Percentiles rank a stretch among this genome's conserved stretches.
phyloP scores from a whole-genome alignment of 1,284 basidiomycete genomes.

The Coniferiporia sulphurascens region DNA sequence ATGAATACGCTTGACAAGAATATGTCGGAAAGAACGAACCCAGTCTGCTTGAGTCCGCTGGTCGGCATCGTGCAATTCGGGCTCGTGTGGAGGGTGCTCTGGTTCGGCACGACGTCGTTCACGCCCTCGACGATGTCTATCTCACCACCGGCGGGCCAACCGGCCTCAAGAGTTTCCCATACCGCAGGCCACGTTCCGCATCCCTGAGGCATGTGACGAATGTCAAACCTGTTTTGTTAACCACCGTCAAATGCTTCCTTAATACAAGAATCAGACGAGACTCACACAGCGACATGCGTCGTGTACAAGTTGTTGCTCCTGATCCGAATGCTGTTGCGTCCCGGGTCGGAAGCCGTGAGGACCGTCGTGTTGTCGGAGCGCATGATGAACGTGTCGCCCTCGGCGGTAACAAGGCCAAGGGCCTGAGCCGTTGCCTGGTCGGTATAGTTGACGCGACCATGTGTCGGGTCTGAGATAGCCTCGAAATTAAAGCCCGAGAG shows the following conservation, averaged over 20 bases:
- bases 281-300: slow-evolving; percentile 30
- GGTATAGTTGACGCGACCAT: slow-evolving; percentile 54
- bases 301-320: slow-evolving; percentile 28
- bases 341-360: slow-evolving; percentile 28
- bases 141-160: slow-evolving; percentile 37
- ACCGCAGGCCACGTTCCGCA: slow-evolving; percentile 50
- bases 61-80: slow-evolving; percentile 57
- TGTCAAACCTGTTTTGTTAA: slow-evolving; percentile 26
- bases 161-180: slow-evolving; percentile 33
- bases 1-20: slow-evolving; percentile 30
- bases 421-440: slow-evolving; percentile 38
- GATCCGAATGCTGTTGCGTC: slow-evolving; percentile 32
- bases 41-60: slow-evolving; percentile 15
- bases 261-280: not conserved
- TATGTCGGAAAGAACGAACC: slow-evolving; percentile 39
- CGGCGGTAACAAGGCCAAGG: slow-evolving; percentile 44
- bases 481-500: slow-evolving; percentile 40
- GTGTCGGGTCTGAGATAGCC: slow-evolving; percentile 42
- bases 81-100: slow-evolving; percentile 59
- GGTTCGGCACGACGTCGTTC: slow-evolving; percentile 51
- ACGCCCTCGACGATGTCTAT: slow-evolving; percentile 70
- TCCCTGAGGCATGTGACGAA: slow-evolving; percentile 51
- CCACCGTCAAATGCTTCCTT: not conserved
- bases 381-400: slow-evolving; percentile 40
- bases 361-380: slow-evolving; percentile 30